Conservation (phyloP, 192 early-diverging fungal species). For the Phycomyces blakesleeanus region DNA sequence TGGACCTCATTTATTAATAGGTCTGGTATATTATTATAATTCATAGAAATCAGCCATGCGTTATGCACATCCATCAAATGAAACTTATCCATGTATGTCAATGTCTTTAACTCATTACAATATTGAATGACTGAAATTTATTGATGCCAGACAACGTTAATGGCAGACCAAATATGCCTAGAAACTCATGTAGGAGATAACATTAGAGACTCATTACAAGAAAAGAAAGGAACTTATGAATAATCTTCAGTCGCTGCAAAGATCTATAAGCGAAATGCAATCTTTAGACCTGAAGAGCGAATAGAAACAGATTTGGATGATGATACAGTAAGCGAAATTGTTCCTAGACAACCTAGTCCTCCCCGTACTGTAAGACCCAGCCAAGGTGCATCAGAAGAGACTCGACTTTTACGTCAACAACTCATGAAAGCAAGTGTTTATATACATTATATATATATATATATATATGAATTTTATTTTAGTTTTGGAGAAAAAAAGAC, state of each 20-base stretch:
- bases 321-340: background rate
- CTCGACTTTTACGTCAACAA: background rate
- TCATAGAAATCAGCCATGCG: too few relatives aligned
- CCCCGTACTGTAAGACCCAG: background rate
- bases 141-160: background rate
- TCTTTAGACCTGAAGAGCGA: background rate
- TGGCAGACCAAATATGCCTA: background rate
- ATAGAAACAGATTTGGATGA: background rate
- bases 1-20: too few relatives aligned
- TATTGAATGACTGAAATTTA: background rate
- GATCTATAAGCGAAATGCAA: background rate
- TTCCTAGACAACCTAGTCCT: background rate
- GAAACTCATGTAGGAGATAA: background rate
- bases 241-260: background rate
- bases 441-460: too few relatives aligned
- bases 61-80: too few relatives aligned
- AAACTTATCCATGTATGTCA: too few relatives aligned
- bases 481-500: too few relatives aligned
- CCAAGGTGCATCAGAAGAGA: background rate
- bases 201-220: background rate
- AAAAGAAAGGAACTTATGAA: background rate
- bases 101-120: background rate
- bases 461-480: too few relatives aligned
- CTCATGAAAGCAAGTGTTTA: background rate
- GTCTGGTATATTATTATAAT: too few relatives aligned